Conservation (phyloP, 352 stramenopile genomes). For the Thalassiosira ordinaria region DNA sequence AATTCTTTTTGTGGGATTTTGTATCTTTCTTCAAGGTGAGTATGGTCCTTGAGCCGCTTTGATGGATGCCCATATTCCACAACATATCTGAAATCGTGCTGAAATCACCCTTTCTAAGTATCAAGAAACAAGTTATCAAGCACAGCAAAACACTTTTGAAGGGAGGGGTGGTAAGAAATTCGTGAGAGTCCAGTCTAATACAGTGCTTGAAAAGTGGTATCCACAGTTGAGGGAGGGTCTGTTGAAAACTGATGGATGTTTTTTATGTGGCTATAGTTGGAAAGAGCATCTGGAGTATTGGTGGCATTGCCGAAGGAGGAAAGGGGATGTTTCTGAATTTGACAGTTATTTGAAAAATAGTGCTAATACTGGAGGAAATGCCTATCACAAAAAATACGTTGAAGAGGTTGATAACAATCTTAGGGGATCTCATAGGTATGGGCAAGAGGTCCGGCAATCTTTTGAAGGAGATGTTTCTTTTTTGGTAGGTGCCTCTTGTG, state of each 20-base stretch:
- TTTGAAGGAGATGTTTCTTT: slow-evolving; percentile 25
- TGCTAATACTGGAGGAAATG: not conserved
- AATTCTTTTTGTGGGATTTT: slow-evolving; percentile 54
- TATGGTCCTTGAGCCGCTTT: no score
- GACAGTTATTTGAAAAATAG: slow-evolving; percentile 29
- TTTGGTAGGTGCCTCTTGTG: no score
- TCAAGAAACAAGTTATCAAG: slow-evolving; percentile 17
- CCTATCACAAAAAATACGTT: slow-evolving; percentile 44
- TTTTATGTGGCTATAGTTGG: slow-evolving; percentile 52
- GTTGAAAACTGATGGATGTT: slow-evolving; percentile 49
- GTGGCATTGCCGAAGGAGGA: slow-evolving; percentile 36
- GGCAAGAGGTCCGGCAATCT: slow-evolving; percentile 13
- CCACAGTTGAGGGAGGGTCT: slow-evolving; percentile 19
- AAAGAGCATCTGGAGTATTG: slow-evolving; percentile 59
- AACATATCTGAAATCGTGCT: no score
- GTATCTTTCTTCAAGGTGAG: slow-evolving; percentile 51
- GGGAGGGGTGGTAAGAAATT: slow-evolving; percentile 56
- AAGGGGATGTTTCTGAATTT: slow-evolving; percentile 31
- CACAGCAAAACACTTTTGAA: slow-evolving; percentile 48
- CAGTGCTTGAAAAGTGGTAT: slow-evolving; percentile 43
- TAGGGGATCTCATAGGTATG: not conserved
- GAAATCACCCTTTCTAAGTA: no score
- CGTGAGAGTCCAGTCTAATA: slow-evolving; percentile 43
- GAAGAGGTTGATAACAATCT: not conserved
- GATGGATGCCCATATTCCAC: no score